These are phyloP conservation scores for Pyrenophora graminea DNA, from an alignment of 2,329 filamentous ascomycete genomes.

Conservation along the genomic window DNA sequence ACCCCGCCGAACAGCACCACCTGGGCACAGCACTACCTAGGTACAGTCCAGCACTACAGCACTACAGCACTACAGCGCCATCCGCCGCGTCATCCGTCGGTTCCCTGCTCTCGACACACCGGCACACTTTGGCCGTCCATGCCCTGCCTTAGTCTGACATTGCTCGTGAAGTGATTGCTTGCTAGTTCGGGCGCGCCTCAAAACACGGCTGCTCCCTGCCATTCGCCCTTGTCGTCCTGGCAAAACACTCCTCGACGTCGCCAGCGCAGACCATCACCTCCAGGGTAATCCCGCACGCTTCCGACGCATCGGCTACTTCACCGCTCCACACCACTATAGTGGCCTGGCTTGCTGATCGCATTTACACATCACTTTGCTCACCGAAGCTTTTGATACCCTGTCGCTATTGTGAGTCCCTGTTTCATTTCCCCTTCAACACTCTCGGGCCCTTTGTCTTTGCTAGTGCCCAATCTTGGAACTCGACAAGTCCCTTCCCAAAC, in stretches of 20 bases:
- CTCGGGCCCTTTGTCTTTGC: constrained; percentile 39
- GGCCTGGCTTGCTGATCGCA: constrained; percentile 31
- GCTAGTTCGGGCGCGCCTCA: constrained; percentile 26
- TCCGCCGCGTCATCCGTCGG: constrained; percentile 37
- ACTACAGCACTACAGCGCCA: background rate
- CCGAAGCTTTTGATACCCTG: constrained; percentile 24
- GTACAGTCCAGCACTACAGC: background rate
- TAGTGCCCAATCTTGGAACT: constrained; percentile 16
- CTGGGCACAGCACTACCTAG: no score
- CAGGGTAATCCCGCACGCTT: constrained; percentile 41
- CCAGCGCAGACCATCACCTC: constrained; percentile 33
- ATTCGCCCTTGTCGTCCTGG: constrained; percentile 28
- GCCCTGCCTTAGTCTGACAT: constrained; percentile 24
- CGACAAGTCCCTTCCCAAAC: constrained; percentile 36
- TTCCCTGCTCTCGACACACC: constrained; percentile 27
- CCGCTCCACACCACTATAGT: constrained; percentile 33
- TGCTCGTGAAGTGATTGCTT: constrained; percentile 22
- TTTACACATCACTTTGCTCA: constrained; percentile 32
- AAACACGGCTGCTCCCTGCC: constrained; percentile 38
- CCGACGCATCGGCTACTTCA: constrained; percentile 34
- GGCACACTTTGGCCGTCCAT: constrained; percentile 18
- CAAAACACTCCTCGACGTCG: constrained; percentile 25
- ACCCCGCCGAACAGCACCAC: constrained; percentile 22
- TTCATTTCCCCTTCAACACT: constrained; percentile 37
- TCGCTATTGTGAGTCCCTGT: constrained; percentile 42